A percentile compares a stretch with the other conserved stretches of the same genome.
phyloP scores from a whole-genome alignment of 345 rosid genomes.

The Carallia brachiata region DNA sequence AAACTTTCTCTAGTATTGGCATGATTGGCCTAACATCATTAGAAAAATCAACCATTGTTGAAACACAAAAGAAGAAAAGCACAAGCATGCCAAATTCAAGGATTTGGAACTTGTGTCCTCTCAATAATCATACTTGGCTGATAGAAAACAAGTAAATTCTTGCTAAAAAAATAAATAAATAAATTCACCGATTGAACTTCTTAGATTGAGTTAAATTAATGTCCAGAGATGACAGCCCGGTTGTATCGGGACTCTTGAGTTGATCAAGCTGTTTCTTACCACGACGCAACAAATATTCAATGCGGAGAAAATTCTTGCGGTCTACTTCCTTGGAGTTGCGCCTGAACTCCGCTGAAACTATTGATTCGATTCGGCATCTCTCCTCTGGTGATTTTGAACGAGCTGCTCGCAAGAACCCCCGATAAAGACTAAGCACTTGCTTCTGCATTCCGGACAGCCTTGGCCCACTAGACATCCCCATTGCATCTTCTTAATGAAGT shows the following conservation, averaged over 20 bases:
- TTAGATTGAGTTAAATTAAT: not conserved
- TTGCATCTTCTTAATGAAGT: slow-evolving; percentile 6
- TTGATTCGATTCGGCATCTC: slow-evolving; percentile 45
- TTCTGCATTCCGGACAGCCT: slow-evolving; percentile 73
- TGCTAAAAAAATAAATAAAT: too few relatives aligned
- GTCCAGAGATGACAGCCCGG: not conserved
- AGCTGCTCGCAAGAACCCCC: slow-evolving; percentile 77
- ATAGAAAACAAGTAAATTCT: not conserved
- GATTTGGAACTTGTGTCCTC: too few relatives aligned
- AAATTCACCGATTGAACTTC: not conserved
- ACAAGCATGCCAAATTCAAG: too few relatives aligned
- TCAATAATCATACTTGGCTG: too few relatives aligned
- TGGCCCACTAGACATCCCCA: slow-evolving; percentile 1
- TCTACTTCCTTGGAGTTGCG: slow-evolving; percentile 56
- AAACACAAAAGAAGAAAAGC: too few relatives aligned
- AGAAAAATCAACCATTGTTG: too few relatives aligned
- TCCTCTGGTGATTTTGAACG: slow-evolving; percentile 60
- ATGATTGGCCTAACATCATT: too few relatives aligned
- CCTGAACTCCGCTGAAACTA: slow-evolving; percentile 62
- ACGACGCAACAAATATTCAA: slow-evolving; percentile 73
- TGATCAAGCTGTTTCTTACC: slow-evolving; percentile 77
- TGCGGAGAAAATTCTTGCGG: slow-evolving; percentile 63
- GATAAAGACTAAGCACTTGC: slow-evolving; percentile 74
- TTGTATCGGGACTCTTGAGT: slow-evolving; percentile 53
- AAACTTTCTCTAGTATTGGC: too few relatives aligned